Conservation (phyloP, 2,329 filamentous ascomycete species). For the Colletotrichum sp. region DNA sequence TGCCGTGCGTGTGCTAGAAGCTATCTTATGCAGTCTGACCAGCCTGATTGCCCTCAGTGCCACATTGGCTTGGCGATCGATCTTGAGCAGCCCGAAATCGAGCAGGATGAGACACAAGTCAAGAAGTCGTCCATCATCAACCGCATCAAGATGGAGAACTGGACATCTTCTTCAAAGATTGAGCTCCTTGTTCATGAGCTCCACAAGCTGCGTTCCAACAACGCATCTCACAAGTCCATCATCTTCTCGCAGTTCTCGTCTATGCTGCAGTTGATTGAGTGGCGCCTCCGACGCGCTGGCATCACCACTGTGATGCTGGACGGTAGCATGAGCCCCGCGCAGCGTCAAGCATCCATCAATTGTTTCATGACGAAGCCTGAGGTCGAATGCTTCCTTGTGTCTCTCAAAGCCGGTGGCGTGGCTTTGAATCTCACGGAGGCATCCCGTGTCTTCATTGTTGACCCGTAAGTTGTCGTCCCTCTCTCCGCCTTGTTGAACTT, state of each 20-base stretch:
- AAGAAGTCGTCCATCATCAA: conserved; percentile 99
- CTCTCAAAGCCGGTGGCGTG: conserved; percentile 93
- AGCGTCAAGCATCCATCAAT: conserved; percentile 91
- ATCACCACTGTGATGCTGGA: conserved; percentile 99
- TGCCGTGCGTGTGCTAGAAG: conserved; percentile 45
- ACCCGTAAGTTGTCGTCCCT: conserved; percentile 71
- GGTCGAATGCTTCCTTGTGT: conserved; percentile 95
- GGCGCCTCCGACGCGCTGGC: conserved; percentile 93
- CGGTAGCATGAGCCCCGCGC: conserved; percentile 93
- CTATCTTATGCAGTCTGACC: conserved; percentile 76
- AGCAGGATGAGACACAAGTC: conserved; percentile 83
- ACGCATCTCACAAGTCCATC: conserved; percentile 93
- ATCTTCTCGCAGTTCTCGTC: conserved; percentile 98
- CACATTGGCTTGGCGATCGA: conserved; percentile 91
- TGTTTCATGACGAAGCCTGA: conserved; percentile 96
- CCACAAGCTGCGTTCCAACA: conserved; percentile 89
- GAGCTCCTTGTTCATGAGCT: conserved; percentile 95
- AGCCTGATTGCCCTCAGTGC: conserved; percentile 84
- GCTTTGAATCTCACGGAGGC: conserved; percentile 95
- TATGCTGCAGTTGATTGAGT: conserved; percentile 96
- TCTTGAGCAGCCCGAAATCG: conserved; percentile 92
- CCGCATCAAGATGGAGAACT: conserved; percentile 97
- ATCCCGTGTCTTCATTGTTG: conserved; percentile 92
- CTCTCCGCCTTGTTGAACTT: neutral
- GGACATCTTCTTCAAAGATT: conserved; percentile 98